These are phyloP conservation scores for Fusarium zealandicum DNA, from an alignment of 2,329 filamentous ascomycete species.

Conservation along the genomic window DNA sequence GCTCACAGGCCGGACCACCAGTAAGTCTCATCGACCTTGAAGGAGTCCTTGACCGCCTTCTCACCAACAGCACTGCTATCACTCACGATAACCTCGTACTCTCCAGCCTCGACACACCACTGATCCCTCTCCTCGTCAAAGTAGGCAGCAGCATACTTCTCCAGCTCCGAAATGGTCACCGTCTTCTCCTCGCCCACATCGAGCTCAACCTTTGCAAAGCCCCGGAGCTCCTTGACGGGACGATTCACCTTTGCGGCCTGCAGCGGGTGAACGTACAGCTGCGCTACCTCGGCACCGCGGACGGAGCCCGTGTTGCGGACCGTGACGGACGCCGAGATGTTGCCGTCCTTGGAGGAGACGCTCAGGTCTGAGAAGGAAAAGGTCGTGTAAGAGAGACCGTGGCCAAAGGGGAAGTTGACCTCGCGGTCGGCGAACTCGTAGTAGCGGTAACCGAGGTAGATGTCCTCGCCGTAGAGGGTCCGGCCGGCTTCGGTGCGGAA, in stretches of 20 bases:
- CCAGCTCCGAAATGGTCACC: slow-evolving; percentile 63
- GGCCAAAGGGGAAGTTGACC: slow-evolving; percentile 79
- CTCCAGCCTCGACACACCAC: slow-evolving; percentile 72
- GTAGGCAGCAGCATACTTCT: slow-evolving; percentile 72
- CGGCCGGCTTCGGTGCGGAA: slow-evolving; percentile 74
- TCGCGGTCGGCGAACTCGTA: slow-evolving; percentile 74
- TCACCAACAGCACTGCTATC: slow-evolving; percentile 61
- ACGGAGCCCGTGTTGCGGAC: slow-evolving; percentile 68
- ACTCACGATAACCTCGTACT: slow-evolving; percentile 68
- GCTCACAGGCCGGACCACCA: slow-evolving; percentile 69
- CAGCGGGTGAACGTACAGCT: slow-evolving; percentile 64
- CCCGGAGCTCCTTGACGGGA: slow-evolving; percentile 69
- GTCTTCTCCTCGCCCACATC: slow-evolving; percentile 64
- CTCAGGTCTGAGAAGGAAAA: slow-evolving; percentile 65
- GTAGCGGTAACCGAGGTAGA: slow-evolving; percentile 83
- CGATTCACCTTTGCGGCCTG: slow-evolving; percentile 60
- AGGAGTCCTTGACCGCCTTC: slow-evolving; percentile 58
- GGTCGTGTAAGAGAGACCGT: slow-evolving; percentile 79
- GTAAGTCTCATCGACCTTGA: slow-evolving; percentile 66
- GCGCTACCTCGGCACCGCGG: slow-evolving; percentile 62
- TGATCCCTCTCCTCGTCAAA: slow-evolving; percentile 72
- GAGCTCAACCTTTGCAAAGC: slow-evolving; percentile 69
- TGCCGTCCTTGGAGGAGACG: slow-evolving; percentile 55
- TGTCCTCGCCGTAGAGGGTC: slow-evolving; percentile 79
- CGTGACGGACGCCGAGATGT: slow-evolving; percentile 57